Conservation (phyloP, 495 filamentous ascomycete species). For the Aspergillus nanangensis region DNA sequence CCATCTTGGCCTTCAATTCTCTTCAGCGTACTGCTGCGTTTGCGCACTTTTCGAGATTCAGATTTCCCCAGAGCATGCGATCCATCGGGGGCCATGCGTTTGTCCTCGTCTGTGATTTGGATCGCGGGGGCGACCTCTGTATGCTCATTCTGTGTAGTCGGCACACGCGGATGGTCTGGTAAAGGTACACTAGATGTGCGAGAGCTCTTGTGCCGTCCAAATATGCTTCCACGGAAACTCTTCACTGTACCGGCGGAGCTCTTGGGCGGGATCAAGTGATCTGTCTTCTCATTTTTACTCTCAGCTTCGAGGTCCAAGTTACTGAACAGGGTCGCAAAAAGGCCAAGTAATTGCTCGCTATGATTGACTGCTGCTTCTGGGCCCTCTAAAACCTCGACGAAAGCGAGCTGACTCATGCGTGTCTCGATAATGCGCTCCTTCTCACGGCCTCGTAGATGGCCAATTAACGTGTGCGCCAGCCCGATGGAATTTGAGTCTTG, state of each 20-base stretch:
- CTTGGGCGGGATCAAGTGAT: constrained; percentile 53
- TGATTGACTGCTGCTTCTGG: constrained; percentile 78
- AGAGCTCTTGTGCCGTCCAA: constrained; percentile 50
- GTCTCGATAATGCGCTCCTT: constrained; percentile 80
- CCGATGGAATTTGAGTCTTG: constrained; percentile 25
- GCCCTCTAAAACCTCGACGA: constrained; percentile 78
- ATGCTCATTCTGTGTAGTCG: constrained; percentile 11
- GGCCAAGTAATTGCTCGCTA: constrained; percentile 73
- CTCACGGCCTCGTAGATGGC: constrained; percentile 71
- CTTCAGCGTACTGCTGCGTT: constrained; percentile 34
- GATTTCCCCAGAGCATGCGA: constrained; percentile 23
- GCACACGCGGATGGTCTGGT: constrained; percentile 22
- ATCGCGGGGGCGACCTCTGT: constrained; percentile 38
- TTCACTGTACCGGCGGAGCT: constrained; percentile 67
- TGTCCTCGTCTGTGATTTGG: constrained; percentile 44
- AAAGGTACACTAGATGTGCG: constrained; percentile 6
- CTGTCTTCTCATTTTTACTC: constrained; percentile 15
- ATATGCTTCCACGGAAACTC: constrained; percentile 70
- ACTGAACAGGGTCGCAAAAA: constrained; percentile 76
- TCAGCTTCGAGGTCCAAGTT: constrained; percentile 36
- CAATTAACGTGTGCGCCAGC: constrained; percentile 52
- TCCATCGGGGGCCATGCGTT: constrained; percentile 14
- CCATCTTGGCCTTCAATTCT: constrained; percentile 11
- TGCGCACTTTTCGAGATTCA: constrained; percentile 45
- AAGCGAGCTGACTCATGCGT: constrained; percentile 87